These are phyloP conservation scores for Kwoniella bestiolae DNA, from an alignment of 768 basidiomycete genomes.

Conservation along the genomic window DNA sequence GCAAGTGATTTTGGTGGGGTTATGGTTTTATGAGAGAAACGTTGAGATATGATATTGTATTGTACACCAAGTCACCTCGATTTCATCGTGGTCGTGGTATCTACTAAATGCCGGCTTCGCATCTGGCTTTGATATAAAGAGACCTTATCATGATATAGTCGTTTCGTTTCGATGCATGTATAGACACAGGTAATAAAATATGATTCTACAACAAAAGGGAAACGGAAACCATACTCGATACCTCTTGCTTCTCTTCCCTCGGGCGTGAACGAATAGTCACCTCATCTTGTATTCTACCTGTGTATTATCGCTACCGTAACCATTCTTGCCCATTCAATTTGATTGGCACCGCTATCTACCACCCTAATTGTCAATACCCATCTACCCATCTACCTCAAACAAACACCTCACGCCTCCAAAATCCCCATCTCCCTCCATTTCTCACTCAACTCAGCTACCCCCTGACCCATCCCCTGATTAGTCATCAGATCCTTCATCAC, in stretches of 20 bases:
- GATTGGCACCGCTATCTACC: not conserved
- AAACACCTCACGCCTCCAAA: conserved; percentile 67
- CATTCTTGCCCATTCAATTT: not conserved
- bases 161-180: conserved; percentile 10
- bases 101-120: not conserved
- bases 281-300: not conserved
- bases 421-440: conserved; percentile 89
- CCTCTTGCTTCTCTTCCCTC: not conserved
- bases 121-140: not conserved
- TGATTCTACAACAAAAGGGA: conserved; percentile 8
- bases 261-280: no score
- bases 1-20: no score
- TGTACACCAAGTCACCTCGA: no score
- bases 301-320: not conserved
- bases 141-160: conserved; percentile 1
- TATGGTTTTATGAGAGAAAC: no score
- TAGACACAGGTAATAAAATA: not conserved
- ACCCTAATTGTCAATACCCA: not conserved
- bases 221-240: not conserved
- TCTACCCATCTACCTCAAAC: no score
- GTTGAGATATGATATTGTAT: no score
- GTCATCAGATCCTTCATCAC: conserved; percentile 82
- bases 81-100: no score
- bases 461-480: conserved; percentile 58
- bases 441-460: conserved; percentile 80